Conservation (phyloP, 192 early-diverging fungal genomes). For the Dissophora globulifera region DNA sequence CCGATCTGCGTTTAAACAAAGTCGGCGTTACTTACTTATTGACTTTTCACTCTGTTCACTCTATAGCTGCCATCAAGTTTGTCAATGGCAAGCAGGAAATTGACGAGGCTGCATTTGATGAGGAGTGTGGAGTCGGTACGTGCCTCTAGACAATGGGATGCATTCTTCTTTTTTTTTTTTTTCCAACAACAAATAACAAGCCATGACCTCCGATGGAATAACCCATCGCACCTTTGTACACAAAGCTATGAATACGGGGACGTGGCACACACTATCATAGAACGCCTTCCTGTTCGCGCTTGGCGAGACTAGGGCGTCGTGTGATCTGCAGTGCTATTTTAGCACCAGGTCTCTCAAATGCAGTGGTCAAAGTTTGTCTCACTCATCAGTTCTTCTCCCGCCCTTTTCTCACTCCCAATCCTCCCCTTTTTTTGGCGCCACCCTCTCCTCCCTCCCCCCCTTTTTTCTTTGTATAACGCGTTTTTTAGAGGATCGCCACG, state of each 20-base stretch:
- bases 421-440: not conserved
- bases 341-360: no score
- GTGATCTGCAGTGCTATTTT: no score
- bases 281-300: no score
- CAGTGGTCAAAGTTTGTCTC: no score
- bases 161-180: not conserved
- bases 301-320: no score
- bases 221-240: no score
- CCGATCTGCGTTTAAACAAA: not conserved
- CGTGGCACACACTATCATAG: no score
- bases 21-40: not conserved
- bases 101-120: constrained; percentile 79
- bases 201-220: no score
- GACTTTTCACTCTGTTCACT: not conserved
- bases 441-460: not conserved
- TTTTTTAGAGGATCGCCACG: constrained; percentile 34
- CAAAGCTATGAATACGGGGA: no score
- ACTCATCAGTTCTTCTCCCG: not conserved
- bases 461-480: not conserved
- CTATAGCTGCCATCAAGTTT: constrained; percentile 94
- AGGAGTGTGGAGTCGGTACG: constrained; percentile 93
- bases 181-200: no score
- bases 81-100: constrained; percentile 67
- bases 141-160: not conserved
- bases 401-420: not conserved